A percentile compares a stretch with the other conserved stretches of the same genome.
These are phyloP conservation scores for Bathelium albidoporum DNA, from an alignment of 495 filamentous ascomycete species.

Conservation along the genomic window DNA sequence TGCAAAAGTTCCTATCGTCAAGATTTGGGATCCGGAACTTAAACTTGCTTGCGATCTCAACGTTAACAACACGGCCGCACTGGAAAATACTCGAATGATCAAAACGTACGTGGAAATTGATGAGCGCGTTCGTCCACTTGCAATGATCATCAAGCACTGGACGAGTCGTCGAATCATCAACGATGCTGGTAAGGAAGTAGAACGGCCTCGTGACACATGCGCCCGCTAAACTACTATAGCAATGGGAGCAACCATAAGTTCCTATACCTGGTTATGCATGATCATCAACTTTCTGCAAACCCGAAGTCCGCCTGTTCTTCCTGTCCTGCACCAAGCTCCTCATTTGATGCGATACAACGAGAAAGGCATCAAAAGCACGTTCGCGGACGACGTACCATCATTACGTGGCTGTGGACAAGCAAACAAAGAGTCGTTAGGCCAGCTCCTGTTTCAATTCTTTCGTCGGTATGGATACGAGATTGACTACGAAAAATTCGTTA, in stretches of 20 bases:
- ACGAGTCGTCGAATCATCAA: constrained; percentile 85
- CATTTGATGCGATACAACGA: constrained; percentile 24
- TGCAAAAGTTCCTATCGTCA: constrained; percentile 96
- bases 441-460: constrained; percentile 88
- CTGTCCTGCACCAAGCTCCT: constrained; percentile 57
- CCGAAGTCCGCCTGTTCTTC: constrained; percentile 75
- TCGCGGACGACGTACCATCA: constrained; percentile 72
- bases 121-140: constrained; percentile 76
- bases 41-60: constrained; percentile 94
- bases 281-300: constrained; percentile 94
- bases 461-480: constrained; percentile 88
- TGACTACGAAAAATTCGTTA: constrained; percentile 70
- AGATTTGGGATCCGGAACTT: constrained; percentile 95
- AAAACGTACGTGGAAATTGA: constrained; percentile 95
- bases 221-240: constrained; percentile 38
- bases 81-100: constrained; percentile 97
- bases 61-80: constrained; percentile 86
- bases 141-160: constrained; percentile 97
- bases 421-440: constrained; percentile 74
- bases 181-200: constrained; percentile 78
- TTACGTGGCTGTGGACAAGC: constrained; percentile 61
- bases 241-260: constrained; percentile 88
- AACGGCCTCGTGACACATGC: background rate
- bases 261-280: constrained; percentile 99
- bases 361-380: constrained; percentile 57